Evolutionary conservation across 179 eudicot species (phyloP), one percentile per base, ranked within the genome.

Genomic region (Beta corolliflora): DNA sequence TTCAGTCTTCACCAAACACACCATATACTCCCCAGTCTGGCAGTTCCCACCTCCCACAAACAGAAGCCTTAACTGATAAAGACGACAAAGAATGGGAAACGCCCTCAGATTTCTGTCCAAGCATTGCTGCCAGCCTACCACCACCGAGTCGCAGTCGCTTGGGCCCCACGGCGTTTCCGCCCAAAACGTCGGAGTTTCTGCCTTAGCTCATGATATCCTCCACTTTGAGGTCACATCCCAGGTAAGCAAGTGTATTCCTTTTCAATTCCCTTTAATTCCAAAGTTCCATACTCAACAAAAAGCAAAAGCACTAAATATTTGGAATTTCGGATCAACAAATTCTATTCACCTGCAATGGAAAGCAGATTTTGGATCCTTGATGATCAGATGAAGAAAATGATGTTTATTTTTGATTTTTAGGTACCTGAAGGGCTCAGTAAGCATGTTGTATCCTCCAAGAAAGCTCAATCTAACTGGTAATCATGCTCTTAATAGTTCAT

Each of bases 381-480:
- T 36, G 36, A 9, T 29, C 44, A 58, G 53, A n/a, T 60, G 23
- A 15, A 71, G 9, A 23, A 5, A 53, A 16, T 14, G 55, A 77
- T 67, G 31, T 66, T 79, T 74, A 75, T 60, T 44, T 73, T 41
- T 15, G 16, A 18, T 9, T 72, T 66, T 29, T 78, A 94, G 98
- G 97, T 96, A 19, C 99, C 99, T 46, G 91, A 90, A 66, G 98
- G 92, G 73, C 92, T 96, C 21, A 81, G 78, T 75, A 86, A 90
- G 82, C 97, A 96, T 86, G 99, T 93, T 41, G 90, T 84, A 48
- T 96, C 99, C 4, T 91, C 99, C 54, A 91, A 85, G 85, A 92
- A 92, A 87, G 98, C 99, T 77, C 99, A 96, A 79, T 85, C 90
- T 23, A 96, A 94, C 84, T 96, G 99, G 99, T 96, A 83, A 50